These are phyloP conservation scores for Yarrowia yakushimensis DNA, from an alignment of 805 yeast genomes.

Conservation along the genomic window DNA sequence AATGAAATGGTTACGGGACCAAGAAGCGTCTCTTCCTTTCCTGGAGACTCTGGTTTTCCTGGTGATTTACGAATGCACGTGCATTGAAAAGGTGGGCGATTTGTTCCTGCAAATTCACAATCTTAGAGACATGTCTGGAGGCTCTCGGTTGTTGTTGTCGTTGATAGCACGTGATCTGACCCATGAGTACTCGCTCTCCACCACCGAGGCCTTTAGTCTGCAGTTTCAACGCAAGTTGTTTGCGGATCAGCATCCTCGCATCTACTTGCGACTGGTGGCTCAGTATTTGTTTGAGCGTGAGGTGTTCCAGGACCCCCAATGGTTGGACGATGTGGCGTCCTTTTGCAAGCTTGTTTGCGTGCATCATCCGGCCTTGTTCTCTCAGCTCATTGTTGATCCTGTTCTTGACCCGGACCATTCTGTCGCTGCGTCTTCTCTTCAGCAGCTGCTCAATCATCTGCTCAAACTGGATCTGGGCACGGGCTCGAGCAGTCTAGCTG, in stretches of 20 bases:
- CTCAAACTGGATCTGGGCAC: neutral
- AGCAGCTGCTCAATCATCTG: conserved; percentile 3
- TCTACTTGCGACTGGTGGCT: conserved; percentile 27
- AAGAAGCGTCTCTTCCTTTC: conserved; percentile 35
- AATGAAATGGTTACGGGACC: conserved; percentile 34
- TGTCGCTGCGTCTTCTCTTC: conserved; percentile 2
- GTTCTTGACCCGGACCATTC: conserved; percentile 4
- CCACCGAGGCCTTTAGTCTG: conserved; percentile 29
- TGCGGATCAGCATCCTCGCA: conserved; percentile 4
- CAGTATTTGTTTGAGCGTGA: neutral
- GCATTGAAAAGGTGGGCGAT: conserved; percentile 39
- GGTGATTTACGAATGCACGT: conserved; percentile 41
- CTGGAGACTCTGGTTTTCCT: conserved; percentile 41
- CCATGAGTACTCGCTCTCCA: conserved; percentile 25
- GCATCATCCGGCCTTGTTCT: conserved; percentile 1
- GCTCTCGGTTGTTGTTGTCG: neutral
- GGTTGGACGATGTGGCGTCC: conserved; percentile 8
- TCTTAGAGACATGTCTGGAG: conserved; percentile 32
- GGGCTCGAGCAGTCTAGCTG: neutral
- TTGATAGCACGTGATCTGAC: neutral
- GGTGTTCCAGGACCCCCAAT: neutral
- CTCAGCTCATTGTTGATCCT: conserved; percentile 17
- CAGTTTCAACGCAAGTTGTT: conserved; percentile 29
- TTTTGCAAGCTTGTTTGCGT: conserved; percentile 8
- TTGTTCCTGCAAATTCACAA: conserved; percentile 34